These are phyloP conservation scores for Pouteria glomerata DNA, from an alignment of 148 eudicot genomes.

Conservation along the genomic window DNA sequence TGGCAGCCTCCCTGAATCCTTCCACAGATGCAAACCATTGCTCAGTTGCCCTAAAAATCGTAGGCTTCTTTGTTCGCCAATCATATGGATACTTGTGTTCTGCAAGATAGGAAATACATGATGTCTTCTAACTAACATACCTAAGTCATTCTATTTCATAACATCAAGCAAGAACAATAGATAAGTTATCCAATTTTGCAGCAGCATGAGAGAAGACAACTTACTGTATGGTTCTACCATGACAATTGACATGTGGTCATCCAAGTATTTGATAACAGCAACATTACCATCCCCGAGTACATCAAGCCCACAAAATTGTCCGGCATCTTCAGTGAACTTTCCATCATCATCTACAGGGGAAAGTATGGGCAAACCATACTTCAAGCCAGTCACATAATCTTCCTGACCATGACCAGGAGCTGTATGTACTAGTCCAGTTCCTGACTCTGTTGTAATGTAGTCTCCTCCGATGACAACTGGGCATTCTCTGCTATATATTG, in stretches of 20 bases:
- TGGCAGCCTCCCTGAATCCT: slow-evolving; percentile 81
- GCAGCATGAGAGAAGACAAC: slow-evolving; percentile 20
- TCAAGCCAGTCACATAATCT: slow-evolving; percentile 89
- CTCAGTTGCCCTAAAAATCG: slow-evolving; percentile 96
- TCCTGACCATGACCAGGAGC: slow-evolving; percentile 99
- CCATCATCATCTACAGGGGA: slow-evolving; percentile 98
- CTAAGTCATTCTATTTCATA: not conserved
- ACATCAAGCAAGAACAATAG: not conserved
- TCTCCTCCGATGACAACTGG: slow-evolving; percentile 94
- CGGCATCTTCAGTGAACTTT: slow-evolving; percentile 90
- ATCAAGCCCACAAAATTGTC: slow-evolving; percentile 73
- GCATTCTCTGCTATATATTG: slow-evolving; percentile 71
- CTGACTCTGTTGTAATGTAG: slow-evolving; percentile 98
- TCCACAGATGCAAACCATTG: slow-evolving; percentile 99
- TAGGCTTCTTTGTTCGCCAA: slow-evolving; percentile 98
- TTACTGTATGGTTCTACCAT: slow-evolving; percentile 89
- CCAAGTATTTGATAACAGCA: slow-evolving; percentile 78
- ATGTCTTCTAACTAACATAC: not conserved
- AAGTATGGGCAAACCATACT: slow-evolving; percentile 71
- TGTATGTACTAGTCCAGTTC: slow-evolving; percentile 98
- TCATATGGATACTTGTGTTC: slow-evolving; percentile 99
- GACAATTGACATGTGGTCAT: slow-evolving; percentile 60
- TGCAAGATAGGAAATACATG: slow-evolving; percentile 21
- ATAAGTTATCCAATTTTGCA: not conserved
- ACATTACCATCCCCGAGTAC: slow-evolving; percentile 85